These are phyloP conservation scores for Phialophora macrospora DNA, from an alignment of 2,329 filamentous ascomycete genomes.

Conservation along the genomic window DNA sequence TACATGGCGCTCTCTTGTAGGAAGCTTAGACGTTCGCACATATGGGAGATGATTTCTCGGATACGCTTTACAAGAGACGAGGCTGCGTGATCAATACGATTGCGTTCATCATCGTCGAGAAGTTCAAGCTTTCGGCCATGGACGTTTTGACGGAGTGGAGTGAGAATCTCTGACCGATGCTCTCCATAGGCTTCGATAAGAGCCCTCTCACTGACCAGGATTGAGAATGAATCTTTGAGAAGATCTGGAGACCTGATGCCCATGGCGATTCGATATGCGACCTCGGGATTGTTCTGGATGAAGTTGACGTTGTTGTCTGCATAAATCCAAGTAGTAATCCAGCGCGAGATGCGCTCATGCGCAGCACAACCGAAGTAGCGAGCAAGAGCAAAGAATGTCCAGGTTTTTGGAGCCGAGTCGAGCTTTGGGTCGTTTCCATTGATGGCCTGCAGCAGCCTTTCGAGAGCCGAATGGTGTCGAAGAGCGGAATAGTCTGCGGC, in stretches of 20 bases:
- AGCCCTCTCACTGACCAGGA: constrained; percentile 68
- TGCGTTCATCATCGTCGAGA: constrained; percentile 60
- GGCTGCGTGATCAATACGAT: constrained; percentile 64
- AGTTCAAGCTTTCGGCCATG: constrained; percentile 55
- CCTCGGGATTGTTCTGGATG: constrained; percentile 67
- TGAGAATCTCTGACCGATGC: constrained; percentile 6
- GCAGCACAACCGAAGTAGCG: constrained; percentile 59
- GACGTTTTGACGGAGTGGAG: constrained; percentile 42
- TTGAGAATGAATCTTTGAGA: constrained; percentile 58
- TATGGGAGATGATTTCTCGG: constrained; percentile 42
- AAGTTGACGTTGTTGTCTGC: constrained; percentile 61
- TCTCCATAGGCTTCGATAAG: constrained; percentile 48
- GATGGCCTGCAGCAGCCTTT: constrained; percentile 64
- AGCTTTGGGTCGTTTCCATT: constrained; percentile 60
- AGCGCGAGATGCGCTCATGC: constrained; percentile 48
- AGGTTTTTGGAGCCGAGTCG: constrained; percentile 69
- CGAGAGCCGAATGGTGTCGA: constrained; percentile 67
- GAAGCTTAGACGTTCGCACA: constrained; percentile 49
- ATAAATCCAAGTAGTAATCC: constrained; percentile 64
- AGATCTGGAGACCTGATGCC: constrained; percentile 45
- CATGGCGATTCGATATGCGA: constrained; percentile 62
- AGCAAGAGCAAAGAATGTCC: constrained; percentile 68
- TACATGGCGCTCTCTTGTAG: constrained; percentile 43
- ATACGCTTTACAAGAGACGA: constrained; percentile 59
- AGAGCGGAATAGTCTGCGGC: constrained; percentile 65